Evolutionary conservation across 768 basidiomycete species (phyloP), one percentile per base, ranked within the genome.

Genomic region (Tephrocybe sp.): DNA sequence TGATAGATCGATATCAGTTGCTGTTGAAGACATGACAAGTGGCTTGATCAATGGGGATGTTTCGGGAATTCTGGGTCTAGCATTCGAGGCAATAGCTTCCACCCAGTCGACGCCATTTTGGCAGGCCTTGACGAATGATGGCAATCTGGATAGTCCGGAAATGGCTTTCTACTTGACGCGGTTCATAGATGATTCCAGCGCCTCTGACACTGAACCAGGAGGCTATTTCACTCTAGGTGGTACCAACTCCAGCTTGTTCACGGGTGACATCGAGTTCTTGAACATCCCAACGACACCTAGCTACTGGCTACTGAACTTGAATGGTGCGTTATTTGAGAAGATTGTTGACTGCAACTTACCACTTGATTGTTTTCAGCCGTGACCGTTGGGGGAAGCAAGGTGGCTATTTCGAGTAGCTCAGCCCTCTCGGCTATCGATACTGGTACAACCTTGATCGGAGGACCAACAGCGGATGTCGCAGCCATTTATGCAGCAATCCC

Each of bases 391-490:
- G 83, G 84, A 2, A 68, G 74, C 0, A 51, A 64, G 0, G 64
- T 88, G 12, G 43, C 64, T 0, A 61, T 87, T 12, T 51, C 78
- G 0, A 66, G 76, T 20, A 48, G 56, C 23, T 47, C 67, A 0
- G 71, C 82, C 0, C 63, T 85, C 8, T 78, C 87, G 12, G 94
- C 93, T 8, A 97, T 98, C 52, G 96, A 98, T 62, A 97, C 94
- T 0, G 95, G 94, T 22, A 98, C 96, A 0, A 96, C 94, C 2
- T 79, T 98, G 51, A 89, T 99, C 52, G 95, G 89, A 19, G 96
- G 85, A 0, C 95, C 97, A 0, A 67, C 81, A 0, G 64, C 55
- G 0, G 78, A 82, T 38, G 83, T 90, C 7, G 51, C 66, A 17
- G 66, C 73, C 14, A 74, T 98, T 47, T 98, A 84, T 75, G 64